These are phyloP conservation scores for Drosera spatulata DNA, from an alignment of 179 eudicot genomes.

Conservation along the genomic window DNA sequence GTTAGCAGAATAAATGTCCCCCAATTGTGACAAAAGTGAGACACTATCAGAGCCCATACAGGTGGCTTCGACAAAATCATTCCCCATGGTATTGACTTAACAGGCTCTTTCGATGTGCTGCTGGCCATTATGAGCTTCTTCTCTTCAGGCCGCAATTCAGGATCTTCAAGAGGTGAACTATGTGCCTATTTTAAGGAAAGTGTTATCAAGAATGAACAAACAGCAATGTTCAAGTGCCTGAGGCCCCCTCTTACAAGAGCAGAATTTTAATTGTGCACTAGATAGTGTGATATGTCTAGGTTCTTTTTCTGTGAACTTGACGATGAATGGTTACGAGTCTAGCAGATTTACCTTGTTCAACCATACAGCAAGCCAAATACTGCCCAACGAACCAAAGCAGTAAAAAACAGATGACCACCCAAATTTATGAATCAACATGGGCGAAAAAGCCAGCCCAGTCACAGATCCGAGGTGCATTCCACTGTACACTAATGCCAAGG, in stretches of 20 bases:
- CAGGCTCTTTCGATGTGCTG: slow-evolving; percentile 55
- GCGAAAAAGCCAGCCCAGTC: slow-evolving; percentile 86
- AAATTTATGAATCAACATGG: slow-evolving; percentile 58
- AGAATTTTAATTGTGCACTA: too few relatives aligned
- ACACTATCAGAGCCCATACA: slow-evolving; percentile 93
- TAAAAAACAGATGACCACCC: slow-evolving; percentile 98
- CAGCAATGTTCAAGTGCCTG: too few relatives aligned
- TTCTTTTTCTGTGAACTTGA: too few relatives aligned
- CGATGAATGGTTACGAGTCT: neutral
- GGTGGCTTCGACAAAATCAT: slow-evolving; percentile 75
- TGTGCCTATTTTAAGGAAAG: slow-evolving; percentile 38
- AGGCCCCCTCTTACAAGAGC: too few relatives aligned
- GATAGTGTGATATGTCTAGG: too few relatives aligned
- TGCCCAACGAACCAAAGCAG: slow-evolving; percentile 93
- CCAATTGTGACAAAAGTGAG: slow-evolving; percentile 97
- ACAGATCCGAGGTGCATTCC: slow-evolving; percentile 99
- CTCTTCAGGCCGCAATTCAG: slow-evolving; percentile 58
- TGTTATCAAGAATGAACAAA: neutral
- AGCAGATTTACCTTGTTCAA: slow-evolving; percentile 43
- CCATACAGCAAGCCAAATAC: slow-evolving; percentile 82
- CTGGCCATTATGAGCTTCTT: slow-evolving; percentile 58
- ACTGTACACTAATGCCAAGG: slow-evolving; percentile 90
- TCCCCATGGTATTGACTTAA: slow-evolving; percentile 74
- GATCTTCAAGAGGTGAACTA: slow-evolving; percentile 91
- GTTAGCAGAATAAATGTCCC: slow-evolving; percentile 96